Evolutionary conservation across 805 yeast genomes (phyloP).

Genomic region (Teunomyces kruisii): DNA sequence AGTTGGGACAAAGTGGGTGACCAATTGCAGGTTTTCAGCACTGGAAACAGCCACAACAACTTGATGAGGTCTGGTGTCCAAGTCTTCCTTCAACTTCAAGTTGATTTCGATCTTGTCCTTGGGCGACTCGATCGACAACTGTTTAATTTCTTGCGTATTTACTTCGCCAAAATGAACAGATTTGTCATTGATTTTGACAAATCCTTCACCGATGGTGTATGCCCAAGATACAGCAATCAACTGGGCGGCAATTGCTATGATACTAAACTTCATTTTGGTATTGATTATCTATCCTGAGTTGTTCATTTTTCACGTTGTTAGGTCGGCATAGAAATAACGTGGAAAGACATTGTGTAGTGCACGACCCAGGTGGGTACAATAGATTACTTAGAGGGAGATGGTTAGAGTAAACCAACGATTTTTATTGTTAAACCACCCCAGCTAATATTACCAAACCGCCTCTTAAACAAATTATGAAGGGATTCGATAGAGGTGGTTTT

Average conservation of each 20-base stretch:
- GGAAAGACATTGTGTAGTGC: too few species aligned
- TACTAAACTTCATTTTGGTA: slow-evolving; percentile 20
- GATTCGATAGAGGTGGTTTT: too few species aligned
- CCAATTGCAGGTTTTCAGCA: slow-evolving; percentile 28
- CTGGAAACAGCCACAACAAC: slow-evolving; percentile 29
- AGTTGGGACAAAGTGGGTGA: slow-evolving; percentile 31
- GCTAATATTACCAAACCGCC: too few species aligned
- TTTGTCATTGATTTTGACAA: slow-evolving; percentile 25
- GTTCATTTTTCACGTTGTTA: slow-evolving; percentile 1
- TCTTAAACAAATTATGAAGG: too few species aligned
- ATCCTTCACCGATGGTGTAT: slow-evolving; percentile 28
- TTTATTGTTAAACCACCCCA: too few species aligned
- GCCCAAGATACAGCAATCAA: slow-evolving; percentile 24
- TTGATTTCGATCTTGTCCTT: slow-evolving; percentile 32
- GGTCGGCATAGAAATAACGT: background rate
- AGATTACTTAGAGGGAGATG: too few species aligned
- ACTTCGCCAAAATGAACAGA: slow-evolving; percentile 29
- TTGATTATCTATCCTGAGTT: background rate
- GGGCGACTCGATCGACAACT: slow-evolving; percentile 27
- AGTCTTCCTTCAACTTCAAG: slow-evolving; percentile 21
- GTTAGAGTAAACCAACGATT: too few species aligned
- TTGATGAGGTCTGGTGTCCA: slow-evolving; percentile 33
- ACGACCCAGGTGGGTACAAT: too few species aligned
- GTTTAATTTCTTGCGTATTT: slow-evolving; percentile 29
- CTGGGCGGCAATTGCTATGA: slow-evolving; percentile 16